Evolutionary conservation across 192 early-diverging fungal genomes (phyloP).

Genomic region (Entomortierella parvispora): DNA sequence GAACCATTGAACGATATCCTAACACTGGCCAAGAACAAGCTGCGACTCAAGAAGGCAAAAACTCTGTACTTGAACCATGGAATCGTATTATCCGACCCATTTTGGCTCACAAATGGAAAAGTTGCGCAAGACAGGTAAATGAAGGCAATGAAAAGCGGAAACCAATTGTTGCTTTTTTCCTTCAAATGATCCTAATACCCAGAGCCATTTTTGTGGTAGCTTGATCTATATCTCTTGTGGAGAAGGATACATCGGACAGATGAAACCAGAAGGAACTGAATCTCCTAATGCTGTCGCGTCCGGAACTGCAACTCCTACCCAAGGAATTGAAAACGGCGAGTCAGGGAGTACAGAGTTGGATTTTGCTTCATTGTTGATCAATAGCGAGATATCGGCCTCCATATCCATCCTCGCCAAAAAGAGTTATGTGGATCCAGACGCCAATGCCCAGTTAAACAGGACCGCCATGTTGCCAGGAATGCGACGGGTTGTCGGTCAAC

Average conservation of each 20-base stretch:
- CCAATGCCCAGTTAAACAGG: conserved; percentile 56
- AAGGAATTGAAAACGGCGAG: neutral
- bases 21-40: conserved; percentile 62
- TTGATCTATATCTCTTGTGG: conserved; percentile 60
- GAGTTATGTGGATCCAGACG: conserved; percentile 55
- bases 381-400: conserved; percentile 21
- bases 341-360: neutral
- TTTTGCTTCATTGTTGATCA: conserved; percentile 5
- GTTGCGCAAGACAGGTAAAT: conserved; percentile 58
- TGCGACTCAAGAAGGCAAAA: conserved; percentile 62
- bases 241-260: conserved; percentile 60
- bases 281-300: neutral
- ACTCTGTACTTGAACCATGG: conserved; percentile 53
- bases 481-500: conserved; percentile 60
- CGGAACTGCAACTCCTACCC: neutral
- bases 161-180: neutral
- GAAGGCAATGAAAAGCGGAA: no score
- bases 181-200: no score
- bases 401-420: conserved; percentile 57
- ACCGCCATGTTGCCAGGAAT: conserved; percentile 58
- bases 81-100: conserved; percentile 14
- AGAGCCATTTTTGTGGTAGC: conserved; percentile 4
- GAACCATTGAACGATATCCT: conserved; percentile 47
- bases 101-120: conserved; percentile 27
- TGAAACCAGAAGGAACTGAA: conserved; percentile 19